Evolutionary conservation across 345 rosid species (phyloP).

Genomic region (Acer campestre): DNA sequence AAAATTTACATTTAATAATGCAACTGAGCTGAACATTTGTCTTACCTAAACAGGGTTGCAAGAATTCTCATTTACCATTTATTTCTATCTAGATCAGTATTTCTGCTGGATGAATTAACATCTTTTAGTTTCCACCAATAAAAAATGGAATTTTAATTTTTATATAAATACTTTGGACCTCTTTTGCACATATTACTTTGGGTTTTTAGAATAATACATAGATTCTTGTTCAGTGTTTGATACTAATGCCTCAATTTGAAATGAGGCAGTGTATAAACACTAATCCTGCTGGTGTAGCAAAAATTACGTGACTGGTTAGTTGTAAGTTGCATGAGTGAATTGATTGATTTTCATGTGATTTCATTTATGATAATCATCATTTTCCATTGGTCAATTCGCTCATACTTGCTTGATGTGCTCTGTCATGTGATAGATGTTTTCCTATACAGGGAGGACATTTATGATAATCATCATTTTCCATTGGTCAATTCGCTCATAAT

Average conservation of each 20-base stretch:
- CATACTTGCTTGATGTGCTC: constrained; percentile 5
- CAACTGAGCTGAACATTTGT: neutral
- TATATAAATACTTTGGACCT: neutral
- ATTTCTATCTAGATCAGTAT: neutral
- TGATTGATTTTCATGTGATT: neutral
- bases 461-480: neutral
- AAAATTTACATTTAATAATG: neutral
- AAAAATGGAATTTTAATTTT: neutral
- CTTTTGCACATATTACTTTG: neutral
- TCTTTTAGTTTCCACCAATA: neutral
- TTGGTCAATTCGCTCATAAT: neutral
- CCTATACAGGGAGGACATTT: constrained; percentile 80
- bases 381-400: neutral
- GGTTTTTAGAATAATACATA: neutral
- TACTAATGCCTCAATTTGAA: neutral
- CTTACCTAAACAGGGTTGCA: neutral
- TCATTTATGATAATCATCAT: neutral
- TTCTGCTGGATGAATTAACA: neutral
- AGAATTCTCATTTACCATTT: neutral
- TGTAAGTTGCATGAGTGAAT: neutral
- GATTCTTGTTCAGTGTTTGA: neutral
- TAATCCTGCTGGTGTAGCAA: neutral
- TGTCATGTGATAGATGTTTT: constrained; percentile 17
- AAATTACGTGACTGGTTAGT: constrained; percentile 3
- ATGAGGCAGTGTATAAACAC: neutral